Conservation (phyloP, 75 land plant species). For the Selaginella moellendorffii region DNA sequence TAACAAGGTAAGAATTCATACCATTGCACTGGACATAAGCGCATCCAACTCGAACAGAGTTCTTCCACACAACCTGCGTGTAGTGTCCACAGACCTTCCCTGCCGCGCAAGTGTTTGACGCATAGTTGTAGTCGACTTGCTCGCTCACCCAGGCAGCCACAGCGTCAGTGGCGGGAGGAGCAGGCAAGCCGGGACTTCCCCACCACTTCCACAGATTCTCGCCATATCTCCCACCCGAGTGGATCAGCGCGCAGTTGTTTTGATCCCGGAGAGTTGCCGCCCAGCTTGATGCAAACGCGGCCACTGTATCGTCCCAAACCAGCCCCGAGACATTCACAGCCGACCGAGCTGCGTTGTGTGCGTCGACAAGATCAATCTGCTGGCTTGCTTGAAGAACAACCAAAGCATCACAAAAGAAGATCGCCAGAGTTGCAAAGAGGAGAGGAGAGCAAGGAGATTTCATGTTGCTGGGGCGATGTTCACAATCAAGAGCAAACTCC, state of each 20-base stretch:
- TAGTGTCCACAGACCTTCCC: constrained; percentile 39
- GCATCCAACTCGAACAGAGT: too few relatives aligned
- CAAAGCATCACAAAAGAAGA: too few relatives aligned
- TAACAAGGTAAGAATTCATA: too few relatives aligned
- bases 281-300: constrained; percentile 23
- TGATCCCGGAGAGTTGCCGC: constrained; percentile 7
- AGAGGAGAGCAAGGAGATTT: too few relatives aligned
- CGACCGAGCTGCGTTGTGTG: constrained; percentile 23
- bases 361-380: too few relatives aligned
- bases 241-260: constrained; percentile 20
- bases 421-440: too few relatives aligned
- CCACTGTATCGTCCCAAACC: constrained; percentile 19
- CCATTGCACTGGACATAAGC: too few relatives aligned
- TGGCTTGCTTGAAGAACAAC: too few relatives aligned
- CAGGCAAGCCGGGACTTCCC: constrained; percentile 11
- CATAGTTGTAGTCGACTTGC: constrained; percentile 25
- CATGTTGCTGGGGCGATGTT: too few relatives aligned
- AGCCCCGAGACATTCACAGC: constrained; percentile 15
- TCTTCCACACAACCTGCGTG: constrained; percentile 12
- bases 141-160: constrained; percentile 34
- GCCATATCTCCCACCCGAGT: constrained; percentile 36
- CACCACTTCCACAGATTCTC: constrained; percentile 37
- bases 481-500: too few relatives aligned
- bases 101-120: constrained; percentile 22
- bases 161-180: too few relatives aligned